A percentile compares a stretch with the other conserved stretches of the same genome.
These are phyloP conservation scores for Emydomyces testavorans DNA, from an alignment of 2,329 filamentous ascomycete genomes.

Conservation along the genomic window DNA sequence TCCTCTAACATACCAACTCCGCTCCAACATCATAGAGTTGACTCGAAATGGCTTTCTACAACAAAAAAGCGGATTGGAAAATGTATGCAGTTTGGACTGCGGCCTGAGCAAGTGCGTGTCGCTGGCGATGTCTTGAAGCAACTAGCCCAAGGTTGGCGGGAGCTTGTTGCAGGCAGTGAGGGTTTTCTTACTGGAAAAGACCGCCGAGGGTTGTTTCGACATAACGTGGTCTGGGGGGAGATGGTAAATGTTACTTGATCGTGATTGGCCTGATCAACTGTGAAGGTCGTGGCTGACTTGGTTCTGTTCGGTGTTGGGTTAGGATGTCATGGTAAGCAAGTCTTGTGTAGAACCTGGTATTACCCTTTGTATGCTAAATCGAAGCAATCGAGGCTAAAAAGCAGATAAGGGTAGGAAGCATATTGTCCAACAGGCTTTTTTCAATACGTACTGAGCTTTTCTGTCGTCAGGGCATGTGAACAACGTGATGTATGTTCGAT, in stretches of 20 bases:
- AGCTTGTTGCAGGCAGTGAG: conserved; percentile 59
- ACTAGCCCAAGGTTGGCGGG: conserved; percentile 57
- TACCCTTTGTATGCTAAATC: not conserved
- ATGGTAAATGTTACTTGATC: conserved; percentile 46
- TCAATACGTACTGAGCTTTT: conserved; percentile 16
- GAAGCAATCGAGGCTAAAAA: not conserved
- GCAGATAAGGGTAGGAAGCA: conserved; percentile 21
- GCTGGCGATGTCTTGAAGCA: conserved; percentile 50
- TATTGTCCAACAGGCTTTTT: not conserved
- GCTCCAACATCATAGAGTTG: conserved; percentile 20
- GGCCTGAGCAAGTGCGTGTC: conserved; percentile 44
- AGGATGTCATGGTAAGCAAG: conserved; percentile 39
- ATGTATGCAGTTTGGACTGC: conserved; percentile 63
- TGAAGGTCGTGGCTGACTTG: conserved; percentile 17
- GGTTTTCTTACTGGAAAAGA: conserved; percentile 58
- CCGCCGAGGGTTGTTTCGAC: conserved; percentile 51
- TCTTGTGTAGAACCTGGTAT: not conserved
- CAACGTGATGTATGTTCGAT: conserved; percentile 72
- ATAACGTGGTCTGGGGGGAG: conserved; percentile 71
- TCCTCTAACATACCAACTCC: conserved; percentile 10
- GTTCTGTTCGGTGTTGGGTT: conserved; percentile 9
- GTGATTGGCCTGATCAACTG: too few species aligned
- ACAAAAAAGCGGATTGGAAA: conserved; percentile 57
- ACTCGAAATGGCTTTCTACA: conserved; percentile 58
- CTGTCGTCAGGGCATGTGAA: conserved; percentile 59